Conservation (phyloP, 352 stramenopile genomes). For the Elongisporangium senticosum region DNA sequence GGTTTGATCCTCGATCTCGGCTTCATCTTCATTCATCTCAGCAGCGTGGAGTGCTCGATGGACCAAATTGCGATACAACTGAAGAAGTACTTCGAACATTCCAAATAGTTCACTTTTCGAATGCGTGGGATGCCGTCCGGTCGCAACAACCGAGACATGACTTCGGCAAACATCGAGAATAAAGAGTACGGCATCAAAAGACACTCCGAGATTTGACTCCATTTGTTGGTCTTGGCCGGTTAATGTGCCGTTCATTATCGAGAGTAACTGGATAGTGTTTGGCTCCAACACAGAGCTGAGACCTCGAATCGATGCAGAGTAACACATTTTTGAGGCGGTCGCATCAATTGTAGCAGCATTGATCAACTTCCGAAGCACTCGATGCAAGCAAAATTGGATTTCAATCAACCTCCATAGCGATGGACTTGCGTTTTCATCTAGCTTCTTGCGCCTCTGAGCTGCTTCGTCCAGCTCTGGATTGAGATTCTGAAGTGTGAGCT, state of each 20-base stretch:
- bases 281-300: slow-evolving; percentile 32
- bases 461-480: not conserved
- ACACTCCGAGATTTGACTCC: slow-evolving; percentile 15
- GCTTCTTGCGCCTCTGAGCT: not conserved
- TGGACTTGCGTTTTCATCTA: not conserved
- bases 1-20: not conserved
- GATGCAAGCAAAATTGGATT: slow-evolving; percentile 47
- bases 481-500: not conserved
- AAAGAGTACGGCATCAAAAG: slow-evolving; percentile 34
- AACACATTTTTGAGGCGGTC: slow-evolving; percentile 31
- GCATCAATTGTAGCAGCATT: slow-evolving; percentile 17
- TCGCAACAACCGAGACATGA: slow-evolving; percentile 1
- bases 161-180: slow-evolving; percentile 26
- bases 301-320: slow-evolving; percentile 21
- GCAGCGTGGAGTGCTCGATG: slow-evolving; percentile 7
- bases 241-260: slow-evolving; percentile 11
- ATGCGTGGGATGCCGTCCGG: not conserved
- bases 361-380: slow-evolving; percentile 34
- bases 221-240: not conserved
- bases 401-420: slow-evolving; percentile 51
- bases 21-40: not conserved
- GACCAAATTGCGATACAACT: slow-evolving; percentile 29
- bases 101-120: not conserved
- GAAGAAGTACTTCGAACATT: slow-evolving; percentile 27
- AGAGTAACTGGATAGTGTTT: slow-evolving; percentile 15